Evolutionary conservation across 495 filamentous ascomycete genomes (phyloP).

Genomic region (Clavariopsis aquatica): DNA sequence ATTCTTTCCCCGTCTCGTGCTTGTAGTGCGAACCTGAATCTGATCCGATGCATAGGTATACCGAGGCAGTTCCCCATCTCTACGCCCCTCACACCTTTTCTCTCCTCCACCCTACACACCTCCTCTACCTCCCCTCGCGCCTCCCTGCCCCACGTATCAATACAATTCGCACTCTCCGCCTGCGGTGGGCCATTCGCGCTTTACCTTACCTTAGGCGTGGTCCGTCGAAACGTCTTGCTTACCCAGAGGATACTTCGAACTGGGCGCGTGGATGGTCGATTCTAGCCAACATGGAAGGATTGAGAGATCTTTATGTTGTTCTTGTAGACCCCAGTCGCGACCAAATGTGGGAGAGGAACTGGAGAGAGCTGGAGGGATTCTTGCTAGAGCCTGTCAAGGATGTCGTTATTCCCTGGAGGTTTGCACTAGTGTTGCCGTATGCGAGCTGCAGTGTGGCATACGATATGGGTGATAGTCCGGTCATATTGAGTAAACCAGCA

Average conservation of each 20-base stretch:
- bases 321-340: conserved; percentile 22
- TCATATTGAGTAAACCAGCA: conserved; percentile 21
- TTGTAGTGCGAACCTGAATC: neutral
- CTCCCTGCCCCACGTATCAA: conserved; percentile 24
- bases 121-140: conserved; percentile 30
- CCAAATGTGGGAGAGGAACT: conserved; percentile 24
- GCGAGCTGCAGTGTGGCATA: conserved; percentile 7
- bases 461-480: conserved; percentile 25
- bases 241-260: conserved; percentile 34
- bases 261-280: conserved; percentile 29
- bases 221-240: conserved; percentile 11
- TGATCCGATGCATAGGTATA: conserved; percentile 17
- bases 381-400: conserved; percentile 26
- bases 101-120: conserved; percentile 31
- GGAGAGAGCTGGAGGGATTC: conserved; percentile 19
- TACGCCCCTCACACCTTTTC: conserved; percentile 34
- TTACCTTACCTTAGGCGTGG: conserved; percentile 28
- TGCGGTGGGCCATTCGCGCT: conserved; percentile 32
- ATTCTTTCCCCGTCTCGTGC: neutral
- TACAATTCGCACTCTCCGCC: conserved; percentile 28
- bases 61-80: conserved; percentile 28
- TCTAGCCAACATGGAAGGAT: conserved; percentile 17
- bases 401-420: conserved; percentile 21
- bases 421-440: conserved; percentile 35
- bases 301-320: conserved; percentile 30